Conservation (phyloP, 192 early-diverging fungal genomes). For the Podila minutissima region DNA sequence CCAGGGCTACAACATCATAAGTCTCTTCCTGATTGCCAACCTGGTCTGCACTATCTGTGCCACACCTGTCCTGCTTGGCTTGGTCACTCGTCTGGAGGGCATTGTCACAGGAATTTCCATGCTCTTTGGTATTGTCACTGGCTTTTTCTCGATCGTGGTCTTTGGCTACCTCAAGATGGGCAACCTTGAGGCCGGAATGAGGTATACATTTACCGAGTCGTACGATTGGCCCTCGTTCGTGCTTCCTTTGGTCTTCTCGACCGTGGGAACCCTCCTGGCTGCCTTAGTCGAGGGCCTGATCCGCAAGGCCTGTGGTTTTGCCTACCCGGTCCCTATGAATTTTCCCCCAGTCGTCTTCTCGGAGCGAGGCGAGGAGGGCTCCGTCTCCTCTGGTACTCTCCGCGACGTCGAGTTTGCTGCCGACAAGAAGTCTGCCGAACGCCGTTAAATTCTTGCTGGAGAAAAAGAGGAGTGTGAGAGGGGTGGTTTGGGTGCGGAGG, state of each 20-base stretch:
- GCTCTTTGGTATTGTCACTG: slow-evolving; percentile 24
- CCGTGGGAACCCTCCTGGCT: slow-evolving; percentile 18
- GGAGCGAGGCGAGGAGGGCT: slow-evolving; percentile 8
- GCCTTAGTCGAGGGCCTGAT: slow-evolving; percentile 10
- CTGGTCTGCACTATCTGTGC: slow-evolving; percentile 65
- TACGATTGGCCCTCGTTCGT: slow-evolving; percentile 49
- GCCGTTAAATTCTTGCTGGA: not conserved
- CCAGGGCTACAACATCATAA: slow-evolving; percentile 62
- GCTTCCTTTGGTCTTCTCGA: slow-evolving; percentile 21
- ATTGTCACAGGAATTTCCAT: slow-evolving; percentile 32
- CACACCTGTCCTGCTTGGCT: slow-evolving; percentile 61
- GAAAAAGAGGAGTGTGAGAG: not conserved
- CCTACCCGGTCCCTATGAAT: slow-evolving; percentile 21
- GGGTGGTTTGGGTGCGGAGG: not conserved
- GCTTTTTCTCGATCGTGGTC: slow-evolving; percentile 43
- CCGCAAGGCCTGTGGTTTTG: slow-evolving; percentile 15
- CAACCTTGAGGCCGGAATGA: slow-evolving; percentile 16
- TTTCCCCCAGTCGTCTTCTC: slow-evolving; percentile 15
- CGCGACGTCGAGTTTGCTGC: slow-evolving; percentile 20
- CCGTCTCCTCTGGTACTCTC: slow-evolving; percentile 9
- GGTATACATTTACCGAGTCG: slow-evolving; percentile 24
- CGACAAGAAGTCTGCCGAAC: not conserved
- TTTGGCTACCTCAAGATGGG: slow-evolving; percentile 42
- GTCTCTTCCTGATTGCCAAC: slow-evolving; percentile 66
- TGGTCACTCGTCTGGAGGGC: slow-evolving; percentile 51